A percentile compares a stretch with the other conserved stretches of the same genome.
phyloP scores from a whole-genome alignment of 805 yeast species.

The Metschnikowia kunwiensis region DNA sequence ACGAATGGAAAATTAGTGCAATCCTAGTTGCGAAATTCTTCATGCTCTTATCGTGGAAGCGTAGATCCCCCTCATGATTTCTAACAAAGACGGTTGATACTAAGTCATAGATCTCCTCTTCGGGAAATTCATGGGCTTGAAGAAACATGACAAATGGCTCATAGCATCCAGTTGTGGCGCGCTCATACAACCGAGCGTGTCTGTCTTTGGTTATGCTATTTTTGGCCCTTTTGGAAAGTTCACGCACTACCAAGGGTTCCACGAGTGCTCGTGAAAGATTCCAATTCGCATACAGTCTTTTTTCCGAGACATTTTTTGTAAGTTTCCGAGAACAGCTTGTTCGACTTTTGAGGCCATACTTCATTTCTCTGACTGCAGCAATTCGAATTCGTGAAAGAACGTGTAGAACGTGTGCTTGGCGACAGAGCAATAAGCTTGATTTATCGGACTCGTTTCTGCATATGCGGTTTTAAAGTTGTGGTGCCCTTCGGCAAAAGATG shows the following conservation, averaged over 20 bases:
- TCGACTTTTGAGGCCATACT: neutral
- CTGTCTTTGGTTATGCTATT: conserved; percentile 1
- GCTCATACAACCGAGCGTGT: conserved; percentile 3
- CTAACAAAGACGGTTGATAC: conserved; percentile 4
- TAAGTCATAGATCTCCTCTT: conserved; percentile 5
- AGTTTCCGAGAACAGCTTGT: conserved; percentile 4
- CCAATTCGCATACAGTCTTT: conserved; percentile 3
- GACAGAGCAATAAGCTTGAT: conserved; percentile 5
- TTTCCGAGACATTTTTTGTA: conserved; percentile 6
- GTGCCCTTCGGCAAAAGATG: conserved; percentile 6
- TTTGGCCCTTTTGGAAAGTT: conserved; percentile 1
- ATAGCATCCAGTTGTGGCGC: conserved; percentile 3
- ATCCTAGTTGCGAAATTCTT: neutral
- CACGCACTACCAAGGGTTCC: conserved; percentile 2
- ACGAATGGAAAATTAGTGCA: neutral
- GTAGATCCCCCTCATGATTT: conserved; percentile 4
- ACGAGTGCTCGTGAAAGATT: conserved; percentile 4
- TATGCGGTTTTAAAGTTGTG: conserved; percentile 2
- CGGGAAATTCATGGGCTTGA: conserved; percentile 6
- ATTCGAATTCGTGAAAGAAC: neutral
- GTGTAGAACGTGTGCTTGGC: neutral
- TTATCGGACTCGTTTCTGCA: conserved; percentile 4
- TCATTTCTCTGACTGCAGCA: neutral
- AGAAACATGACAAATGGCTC: conserved; percentile 2
- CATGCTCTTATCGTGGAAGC: conserved; percentile 3